Evolutionary conservation across 345 rosid species (phyloP).

Genomic region (Gossypium turneri): DNA sequence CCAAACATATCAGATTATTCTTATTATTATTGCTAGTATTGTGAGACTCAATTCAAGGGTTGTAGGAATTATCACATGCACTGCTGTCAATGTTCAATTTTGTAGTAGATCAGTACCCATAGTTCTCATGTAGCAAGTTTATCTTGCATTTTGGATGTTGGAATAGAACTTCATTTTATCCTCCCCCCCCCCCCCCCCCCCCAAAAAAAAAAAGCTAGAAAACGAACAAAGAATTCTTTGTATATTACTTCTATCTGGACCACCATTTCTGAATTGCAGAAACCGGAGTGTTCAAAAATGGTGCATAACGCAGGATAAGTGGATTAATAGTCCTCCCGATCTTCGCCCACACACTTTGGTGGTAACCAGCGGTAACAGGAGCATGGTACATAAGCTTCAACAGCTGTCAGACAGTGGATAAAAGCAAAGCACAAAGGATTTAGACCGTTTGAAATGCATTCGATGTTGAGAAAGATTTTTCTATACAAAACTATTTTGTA

Average conservation of each 20-base stretch:
- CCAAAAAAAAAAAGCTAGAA: neutral
- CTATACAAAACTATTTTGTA: too few species aligned
- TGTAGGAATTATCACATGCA: too few species aligned
- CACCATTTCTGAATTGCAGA: conserved; percentile 84
- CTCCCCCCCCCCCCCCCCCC: neutral
- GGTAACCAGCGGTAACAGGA: conserved; percentile 82
- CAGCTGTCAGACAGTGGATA: conserved; percentile 40
- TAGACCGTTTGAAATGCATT: neutral
- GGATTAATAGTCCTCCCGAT: conserved; percentile 70
- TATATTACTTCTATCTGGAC: conserved; percentile 48
- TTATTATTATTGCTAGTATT: neutral
- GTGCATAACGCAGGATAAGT: conserved; percentile 55
- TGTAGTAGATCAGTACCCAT: neutral
- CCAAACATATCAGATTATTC: neutral
- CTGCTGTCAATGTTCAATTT: too few species aligned
- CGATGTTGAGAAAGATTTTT: too few species aligned
- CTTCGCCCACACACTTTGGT: conserved; percentile 78
- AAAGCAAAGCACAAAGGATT: neutral
- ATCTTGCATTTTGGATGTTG: neutral
- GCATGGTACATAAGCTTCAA: conserved; percentile 97
- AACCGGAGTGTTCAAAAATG: conserved; percentile 68
- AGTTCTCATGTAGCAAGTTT: neutral
- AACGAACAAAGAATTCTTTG: too few species aligned
- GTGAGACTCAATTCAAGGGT: neutral
- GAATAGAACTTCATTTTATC: neutral